phyloP scores from a whole-genome alignment of 108 stramenopile species.

The Phaeodactylum tricornutum region DNA sequence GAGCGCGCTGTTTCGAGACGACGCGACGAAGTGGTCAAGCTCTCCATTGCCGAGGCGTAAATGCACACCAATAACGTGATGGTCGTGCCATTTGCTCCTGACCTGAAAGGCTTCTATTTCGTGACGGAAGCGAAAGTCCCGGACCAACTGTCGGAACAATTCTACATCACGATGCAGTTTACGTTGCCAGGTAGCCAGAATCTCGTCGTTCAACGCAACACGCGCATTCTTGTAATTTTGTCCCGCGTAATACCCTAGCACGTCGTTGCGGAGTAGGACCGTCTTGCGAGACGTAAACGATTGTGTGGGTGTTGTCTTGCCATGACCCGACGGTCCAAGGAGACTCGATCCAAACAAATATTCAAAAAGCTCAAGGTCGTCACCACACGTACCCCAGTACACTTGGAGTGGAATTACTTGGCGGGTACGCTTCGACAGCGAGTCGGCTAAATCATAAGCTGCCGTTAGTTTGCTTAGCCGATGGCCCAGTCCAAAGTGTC shows the following conservation, averaged over 20 bases:
- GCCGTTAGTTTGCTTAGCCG: slow-evolving; percentile 18
- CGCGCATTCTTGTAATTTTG: slow-evolving; percentile 30
- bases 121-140: slow-evolving; percentile 14
- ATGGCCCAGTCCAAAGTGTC: slow-evolving; percentile 35
- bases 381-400: slow-evolving; percentile 22
- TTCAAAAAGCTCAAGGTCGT: slow-evolving; percentile 19
- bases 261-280: slow-evolving; percentile 36
- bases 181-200: not conserved
- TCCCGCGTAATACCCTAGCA: slow-evolving; percentile 29
- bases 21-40: slow-evolving; percentile 18
- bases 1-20: slow-evolving; percentile 12
- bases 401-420: slow-evolving; percentile 15
- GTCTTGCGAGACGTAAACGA: slow-evolving; percentile 1
- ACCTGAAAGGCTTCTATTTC: slow-evolving; percentile 12
- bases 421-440: not conserved
- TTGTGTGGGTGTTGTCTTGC: not conserved
- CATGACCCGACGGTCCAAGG: not conserved
- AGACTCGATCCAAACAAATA: slow-evolving; percentile 26
- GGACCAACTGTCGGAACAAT: slow-evolving; percentile 18
- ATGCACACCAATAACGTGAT: slow-evolving; percentile 49
- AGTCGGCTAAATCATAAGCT: slow-evolving; percentile 21
- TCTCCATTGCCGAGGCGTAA: slow-evolving; percentile 52
- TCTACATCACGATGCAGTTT: slow-evolving; percentile 20
- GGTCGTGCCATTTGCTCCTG: slow-evolving; percentile 10
- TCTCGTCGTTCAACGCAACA: slow-evolving; percentile 6